A percentile compares a stretch with the other conserved stretches of the same genome.
These are phyloP conservation scores for Phytophthora foliorum DNA, from an alignment of 352 stramenopile species.

Conservation along the genomic window DNA sequence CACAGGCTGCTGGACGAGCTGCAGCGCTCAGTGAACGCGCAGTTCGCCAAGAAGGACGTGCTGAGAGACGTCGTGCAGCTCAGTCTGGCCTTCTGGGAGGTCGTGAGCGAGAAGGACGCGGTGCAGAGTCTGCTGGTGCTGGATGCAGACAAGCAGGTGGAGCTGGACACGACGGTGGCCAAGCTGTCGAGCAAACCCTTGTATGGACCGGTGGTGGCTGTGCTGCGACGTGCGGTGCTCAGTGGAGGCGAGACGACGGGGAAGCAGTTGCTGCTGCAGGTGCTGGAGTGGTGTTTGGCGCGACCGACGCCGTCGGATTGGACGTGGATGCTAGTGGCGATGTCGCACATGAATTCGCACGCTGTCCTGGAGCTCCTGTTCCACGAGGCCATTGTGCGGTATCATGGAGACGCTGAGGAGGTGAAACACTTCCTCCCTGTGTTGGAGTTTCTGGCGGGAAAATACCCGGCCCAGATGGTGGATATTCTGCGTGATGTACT, in stretches of 20 bases:
- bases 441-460: conserved; percentile 50
- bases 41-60: conserved; percentile 37
- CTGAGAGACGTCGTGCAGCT: conserved; percentile 59
- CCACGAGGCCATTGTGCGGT: conserved; percentile 34
- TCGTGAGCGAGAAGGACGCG: conserved; percentile 54
- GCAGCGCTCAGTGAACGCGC: conserved; percentile 46
- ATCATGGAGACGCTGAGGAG: conserved; percentile 10
- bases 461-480: conserved; percentile 55
- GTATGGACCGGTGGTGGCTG: conserved; percentile 51
- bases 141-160: conserved; percentile 11
- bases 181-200: conserved; percentile 54
- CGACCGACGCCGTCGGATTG: conserved; percentile 40
- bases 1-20: conserved; percentile 48
- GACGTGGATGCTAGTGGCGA: conserved; percentile 60
- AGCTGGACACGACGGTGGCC: conserved; percentile 50
- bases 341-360: conserved; percentile 59
- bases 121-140: conserved; percentile 40
- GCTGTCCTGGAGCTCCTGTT: conserved; percentile 61
- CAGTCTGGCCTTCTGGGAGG: conserved; percentile 47
- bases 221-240: conserved; percentile 53
- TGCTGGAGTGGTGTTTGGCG: conserved; percentile 63
- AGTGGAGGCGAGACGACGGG: conserved; percentile 30
- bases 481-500: conserved; percentile 60
- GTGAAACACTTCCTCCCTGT: conserved; percentile 32
- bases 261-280: conserved; percentile 33